A percentile compares a stretch with the other conserved stretches of the same genome.
Conservation (phyloP, 2,329 filamentous ascomycete species). For the Penicillium rolfsii region DNA sequence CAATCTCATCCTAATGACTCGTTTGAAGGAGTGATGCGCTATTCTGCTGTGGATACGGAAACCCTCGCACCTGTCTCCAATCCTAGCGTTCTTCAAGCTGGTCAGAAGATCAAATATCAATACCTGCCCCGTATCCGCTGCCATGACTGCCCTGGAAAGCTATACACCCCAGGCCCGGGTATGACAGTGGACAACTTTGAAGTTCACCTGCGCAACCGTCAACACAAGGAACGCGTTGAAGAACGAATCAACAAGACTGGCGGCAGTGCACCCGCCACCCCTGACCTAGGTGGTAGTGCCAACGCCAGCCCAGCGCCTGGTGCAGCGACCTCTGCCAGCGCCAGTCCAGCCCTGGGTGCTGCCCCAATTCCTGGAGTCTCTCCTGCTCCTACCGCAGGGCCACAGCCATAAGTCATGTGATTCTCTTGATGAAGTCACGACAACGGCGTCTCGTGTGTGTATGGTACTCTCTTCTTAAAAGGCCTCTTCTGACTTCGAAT, state of each 20-base stretch:
- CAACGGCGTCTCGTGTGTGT: conserved; percentile 21
- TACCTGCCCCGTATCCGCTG: conserved; percentile 90
- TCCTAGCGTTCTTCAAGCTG: conserved; percentile 56
- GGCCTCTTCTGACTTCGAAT: conserved; percentile 16
- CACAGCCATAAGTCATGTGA: conserved; percentile 22
- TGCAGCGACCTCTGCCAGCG: conserved; percentile 14
- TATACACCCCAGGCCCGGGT: conserved; percentile 88
- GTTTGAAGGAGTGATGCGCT: conserved; percentile 91
- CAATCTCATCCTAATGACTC: conserved; percentile 74
- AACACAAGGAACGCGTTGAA: conserved; percentile 74
- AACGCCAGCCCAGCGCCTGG: conserved; percentile 23
- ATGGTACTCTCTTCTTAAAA: conserved; percentile 10
- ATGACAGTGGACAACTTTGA: conserved; percentile 89
- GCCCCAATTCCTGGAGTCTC: conserved; percentile 9
- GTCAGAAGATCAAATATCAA: conserved; percentile 70
- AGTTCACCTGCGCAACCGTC: conserved; percentile 83
- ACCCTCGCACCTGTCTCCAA: conserved; percentile 67
- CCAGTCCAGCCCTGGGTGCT: conserved; percentile 22
- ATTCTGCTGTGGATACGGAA: conserved; percentile 74
- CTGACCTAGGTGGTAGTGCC: conserved; percentile 18
- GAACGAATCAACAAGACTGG: conserved; percentile 45
- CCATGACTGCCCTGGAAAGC: conserved; percentile 87
- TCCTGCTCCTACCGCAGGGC: conserved; percentile 18
- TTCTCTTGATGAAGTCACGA: conserved; percentile 27
- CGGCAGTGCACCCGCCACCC: conserved; percentile 11